A percentile compares a stretch with the other conserved stretches of the same genome.
phyloP scores from a whole-genome alignment of 208 protist genomes.

The Tetramitus jugosus region DNA sequence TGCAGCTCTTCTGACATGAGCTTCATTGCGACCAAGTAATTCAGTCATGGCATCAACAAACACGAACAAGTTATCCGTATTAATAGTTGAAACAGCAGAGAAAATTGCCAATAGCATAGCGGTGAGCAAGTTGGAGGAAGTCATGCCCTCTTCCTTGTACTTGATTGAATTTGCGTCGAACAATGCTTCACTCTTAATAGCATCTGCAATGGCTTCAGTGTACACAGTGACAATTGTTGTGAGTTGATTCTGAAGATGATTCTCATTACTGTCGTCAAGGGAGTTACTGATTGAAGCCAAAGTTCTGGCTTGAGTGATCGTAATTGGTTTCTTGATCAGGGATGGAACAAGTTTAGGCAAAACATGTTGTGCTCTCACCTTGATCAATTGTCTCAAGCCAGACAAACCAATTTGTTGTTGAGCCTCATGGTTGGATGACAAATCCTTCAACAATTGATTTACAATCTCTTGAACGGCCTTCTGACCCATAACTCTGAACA shows the following conservation, averaged over 20 bases:
- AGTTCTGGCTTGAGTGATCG: background rate
- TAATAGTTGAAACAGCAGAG: too few species aligned
- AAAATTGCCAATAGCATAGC: too few species aligned
- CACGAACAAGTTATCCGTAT: too few species aligned
- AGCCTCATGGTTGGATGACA: background rate
- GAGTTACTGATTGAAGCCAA: background rate
- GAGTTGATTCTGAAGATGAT: too few species aligned
- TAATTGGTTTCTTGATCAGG: background rate
- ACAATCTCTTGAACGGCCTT: background rate
- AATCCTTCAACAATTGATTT: background rate
- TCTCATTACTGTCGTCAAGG: background rate
- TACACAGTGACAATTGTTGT: too few species aligned
- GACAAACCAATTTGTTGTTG: background rate
- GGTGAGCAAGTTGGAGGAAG: too few species aligned
- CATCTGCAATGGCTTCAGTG: too few species aligned
- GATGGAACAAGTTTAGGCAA: constrained; percentile 15
- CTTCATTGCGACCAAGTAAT: background rate
- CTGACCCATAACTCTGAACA: background rate
- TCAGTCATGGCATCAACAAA: too few species aligned
- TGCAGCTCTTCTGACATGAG: background rate
- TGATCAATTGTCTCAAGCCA: constrained; percentile 15
- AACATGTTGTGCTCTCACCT: background rate
- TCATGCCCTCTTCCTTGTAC: too few species aligned
- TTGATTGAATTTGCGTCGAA: too few species aligned
- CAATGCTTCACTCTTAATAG: too few species aligned